These are phyloP conservation scores for Alternaria consortialis DNA, from an alignment of 2,329 filamentous ascomycete genomes.

Conservation along the genomic window DNA sequence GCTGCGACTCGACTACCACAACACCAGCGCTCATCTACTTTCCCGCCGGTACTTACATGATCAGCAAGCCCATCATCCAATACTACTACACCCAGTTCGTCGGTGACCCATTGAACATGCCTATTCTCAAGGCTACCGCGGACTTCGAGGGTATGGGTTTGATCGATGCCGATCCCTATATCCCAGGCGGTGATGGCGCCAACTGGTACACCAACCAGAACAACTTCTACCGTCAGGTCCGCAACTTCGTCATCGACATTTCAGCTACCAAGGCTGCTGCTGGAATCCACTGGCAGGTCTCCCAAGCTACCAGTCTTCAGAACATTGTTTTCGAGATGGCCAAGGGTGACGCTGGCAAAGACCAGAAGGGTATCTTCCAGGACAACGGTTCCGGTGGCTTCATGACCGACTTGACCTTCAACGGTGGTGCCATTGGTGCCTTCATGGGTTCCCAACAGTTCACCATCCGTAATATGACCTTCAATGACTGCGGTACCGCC, in stretches of 20 bases:
- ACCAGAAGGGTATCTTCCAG: slow-evolving; percentile 68
- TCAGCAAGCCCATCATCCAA: slow-evolving; percentile 80
- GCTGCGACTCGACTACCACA: slow-evolving; percentile 85
- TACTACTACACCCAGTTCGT: slow-evolving; percentile 95
- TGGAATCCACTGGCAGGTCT: slow-evolving; percentile 74
- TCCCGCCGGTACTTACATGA: slow-evolving; percentile 83
- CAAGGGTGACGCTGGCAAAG: slow-evolving; percentile 53
- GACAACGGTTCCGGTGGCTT: slow-evolving; percentile 70
- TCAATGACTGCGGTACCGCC: slow-evolving; percentile 60
- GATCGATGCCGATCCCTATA: slow-evolving; percentile 88
- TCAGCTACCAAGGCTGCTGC: slow-evolving; percentile 49
- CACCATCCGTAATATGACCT: slow-evolving; percentile 61
- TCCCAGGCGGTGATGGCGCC: slow-evolving; percentile 62
- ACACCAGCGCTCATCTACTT: slow-evolving; percentile 91
- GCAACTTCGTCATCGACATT: slow-evolving; percentile 63
- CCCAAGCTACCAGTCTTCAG: slow-evolving; percentile 70
- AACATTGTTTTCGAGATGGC: slow-evolving; percentile 69
- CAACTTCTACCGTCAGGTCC: slow-evolving; percentile 65
- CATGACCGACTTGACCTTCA: slow-evolving; percentile 67
- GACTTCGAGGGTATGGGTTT: slow-evolving; percentile 84
- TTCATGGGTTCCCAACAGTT: slow-evolving; percentile 72
- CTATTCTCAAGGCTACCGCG: slow-evolving; percentile 72
- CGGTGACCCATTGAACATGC: slow-evolving; percentile 76
- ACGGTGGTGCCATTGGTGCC: slow-evolving; percentile 67
- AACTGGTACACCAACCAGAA: slow-evolving; percentile 64